phyloP scores from a whole-genome alignment of 1,284 basidiomycete species.

The Ustilago cynodontis region DNA sequence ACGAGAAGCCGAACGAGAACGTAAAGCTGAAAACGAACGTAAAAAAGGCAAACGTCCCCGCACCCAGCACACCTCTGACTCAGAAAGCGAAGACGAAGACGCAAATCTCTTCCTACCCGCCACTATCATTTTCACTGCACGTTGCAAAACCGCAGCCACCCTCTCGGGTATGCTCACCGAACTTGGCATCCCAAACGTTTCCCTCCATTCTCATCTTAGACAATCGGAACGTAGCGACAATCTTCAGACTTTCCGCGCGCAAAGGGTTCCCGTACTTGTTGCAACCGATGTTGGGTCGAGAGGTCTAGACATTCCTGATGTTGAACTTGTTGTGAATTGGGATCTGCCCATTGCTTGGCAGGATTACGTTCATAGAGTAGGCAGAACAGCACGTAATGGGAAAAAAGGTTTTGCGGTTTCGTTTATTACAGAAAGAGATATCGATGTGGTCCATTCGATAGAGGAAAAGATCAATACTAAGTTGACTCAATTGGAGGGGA shows the following conservation, averaged over 20 bases:
- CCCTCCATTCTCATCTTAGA: slow-evolving; percentile 91
- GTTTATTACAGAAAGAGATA: slow-evolving; percentile 93
- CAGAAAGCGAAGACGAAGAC: slow-evolving; percentile 36
- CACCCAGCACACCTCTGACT: slow-evolving; percentile 27
- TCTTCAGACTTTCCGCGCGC: slow-evolving; percentile 86
- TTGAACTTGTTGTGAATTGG: slow-evolving; percentile 96
- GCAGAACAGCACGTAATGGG: slow-evolving; percentile 92
- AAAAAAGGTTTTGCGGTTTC: slow-evolving; percentile 89
- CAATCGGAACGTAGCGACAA: slow-evolving; percentile 88
- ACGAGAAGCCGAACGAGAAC: slow-evolving; percentile 54
- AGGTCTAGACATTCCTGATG: slow-evolving; percentile 73
- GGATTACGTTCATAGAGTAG: slow-evolving; percentile 76
- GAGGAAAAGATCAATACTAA: slow-evolving; percentile 84
- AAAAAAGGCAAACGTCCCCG: slow-evolving; percentile 40
- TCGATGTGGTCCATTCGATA: slow-evolving; percentile 83
- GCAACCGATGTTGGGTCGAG: slow-evolving; percentile 69
- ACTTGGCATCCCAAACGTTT: slow-evolving; percentile 84
- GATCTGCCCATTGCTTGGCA: slow-evolving; percentile 80
- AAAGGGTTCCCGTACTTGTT: slow-evolving; percentile 68
- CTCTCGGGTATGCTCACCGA: slow-evolving; percentile 78
- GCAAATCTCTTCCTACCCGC: slow-evolving; percentile 73
- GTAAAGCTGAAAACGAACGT: slow-evolving; percentile 37
- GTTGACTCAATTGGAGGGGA: slow-evolving; percentile 54
- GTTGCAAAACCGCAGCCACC: slow-evolving; percentile 84
- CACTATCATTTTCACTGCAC: slow-evolving; percentile 94